Base-by-base conservation (phyloP, 2,329 filamentous ascomycete genomes). In the Arthrobotrys iridis region DNA sequence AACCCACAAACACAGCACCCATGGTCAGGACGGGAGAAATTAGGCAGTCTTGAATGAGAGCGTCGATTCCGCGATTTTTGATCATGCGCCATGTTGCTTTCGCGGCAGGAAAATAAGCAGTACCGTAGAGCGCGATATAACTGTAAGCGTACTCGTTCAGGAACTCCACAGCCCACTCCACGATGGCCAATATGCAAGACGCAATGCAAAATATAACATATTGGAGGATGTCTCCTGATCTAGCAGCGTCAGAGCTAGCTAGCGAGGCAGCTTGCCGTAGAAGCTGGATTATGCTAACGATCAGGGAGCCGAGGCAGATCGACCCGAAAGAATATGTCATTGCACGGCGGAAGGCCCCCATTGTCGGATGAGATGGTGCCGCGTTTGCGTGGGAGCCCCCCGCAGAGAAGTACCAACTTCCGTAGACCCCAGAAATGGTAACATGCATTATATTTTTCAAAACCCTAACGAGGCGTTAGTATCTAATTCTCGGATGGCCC, bases 11-110 rank as follows among this genome's bases (percentile, higher is more conserved):
- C 0, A 91, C 87, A 1, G 90, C 89, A 6, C 92, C 93, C 84
- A 93, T 92, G 13, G 88, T 90, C 30, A 91, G 81, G 18, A 86
- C 84, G 7, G 84, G 85, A 45, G 84, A 85, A 76, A 86, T 77
- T 37, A 97, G 87, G 78, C 92, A 96, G 81, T 96, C 92, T 80
- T 96, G 96, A 79, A 96, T 87, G 1, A 98, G 87, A 0, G 92
- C 93, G 79, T 97, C 93, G 74, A 97, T 90, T 26, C 94, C 94
- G 30, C 94, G 91, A 80, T 96, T 88, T 81, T 93, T 94, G 85
- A 97, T 93, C 91, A 96, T 92, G 10, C 82, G 84, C 92, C 93
- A 96, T 0, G 93, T 96, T 79, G 92, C 92, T 83, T 96, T 97
- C 35, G 93, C 93, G 0, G 93, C 91, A 0, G 88, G 86, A 64